phyloP scores from a whole-genome alignment of 805 yeast species.

The Priceomyces carsonii region DNA sequence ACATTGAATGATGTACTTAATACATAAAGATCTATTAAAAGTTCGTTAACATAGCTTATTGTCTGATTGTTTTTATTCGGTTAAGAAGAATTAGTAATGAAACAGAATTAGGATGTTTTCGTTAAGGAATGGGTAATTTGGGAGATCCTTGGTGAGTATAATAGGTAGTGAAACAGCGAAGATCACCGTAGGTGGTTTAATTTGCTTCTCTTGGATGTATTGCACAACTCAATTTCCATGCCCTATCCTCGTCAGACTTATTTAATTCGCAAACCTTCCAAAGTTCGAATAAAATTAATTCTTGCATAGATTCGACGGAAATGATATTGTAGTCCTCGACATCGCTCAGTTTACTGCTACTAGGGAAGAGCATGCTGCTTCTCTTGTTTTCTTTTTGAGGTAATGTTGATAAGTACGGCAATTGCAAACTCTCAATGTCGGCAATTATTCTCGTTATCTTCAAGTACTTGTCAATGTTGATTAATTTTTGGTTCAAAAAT shows the following conservation, averaged over 20 bases:
- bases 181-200: no score
- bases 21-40: no score
- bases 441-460: constrained; percentile 66
- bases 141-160: no score
- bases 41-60: no score
- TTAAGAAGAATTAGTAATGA: no score
- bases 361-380: constrained; percentile 22
- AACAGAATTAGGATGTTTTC: no score
- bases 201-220: constrained; percentile 51
- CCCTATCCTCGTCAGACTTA: constrained; percentile 62
- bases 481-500: constrained; percentile 56
- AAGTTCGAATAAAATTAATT: constrained; percentile 63
- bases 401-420: constrained; percentile 43
- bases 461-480: constrained; percentile 73
- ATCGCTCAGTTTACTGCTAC: constrained; percentile 13
- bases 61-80: no score
- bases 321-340: constrained; percentile 40
- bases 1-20: no score
- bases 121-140: no score
- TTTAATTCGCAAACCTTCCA: constrained; percentile 69
- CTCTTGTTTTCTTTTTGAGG: constrained; percentile 15
- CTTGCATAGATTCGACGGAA: constrained; percentile 49
- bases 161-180: no score
- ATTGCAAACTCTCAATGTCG: constrained; percentile 68
- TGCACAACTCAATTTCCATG: constrained; percentile 69